Evolutionary conservation across 805 yeast species (phyloP).

Genomic region (Spathaspora passalidarum): DNA sequence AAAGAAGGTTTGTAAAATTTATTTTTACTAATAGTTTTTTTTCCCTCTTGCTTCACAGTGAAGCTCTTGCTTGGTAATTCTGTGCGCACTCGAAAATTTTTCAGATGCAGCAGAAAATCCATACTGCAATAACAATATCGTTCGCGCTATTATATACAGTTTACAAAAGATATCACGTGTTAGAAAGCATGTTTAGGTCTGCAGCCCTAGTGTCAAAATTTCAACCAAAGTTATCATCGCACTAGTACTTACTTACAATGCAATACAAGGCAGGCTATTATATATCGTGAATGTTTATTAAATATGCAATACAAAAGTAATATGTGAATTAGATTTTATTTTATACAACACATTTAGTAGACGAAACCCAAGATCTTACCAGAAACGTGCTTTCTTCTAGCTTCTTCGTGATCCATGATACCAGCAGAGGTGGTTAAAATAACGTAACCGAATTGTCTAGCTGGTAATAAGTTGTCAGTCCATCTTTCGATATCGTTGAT

Average conservation of each 20-base stretch:
- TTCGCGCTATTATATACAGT: background rate
- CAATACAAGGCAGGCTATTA: background rate
- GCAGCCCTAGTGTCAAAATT: background rate
- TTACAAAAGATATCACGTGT: background rate
- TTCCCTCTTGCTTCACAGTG: slow-evolving; percentile 4
- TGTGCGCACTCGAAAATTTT: background rate
- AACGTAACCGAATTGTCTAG: slow-evolving; percentile 98
- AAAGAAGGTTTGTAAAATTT: slow-evolving; percentile 5
- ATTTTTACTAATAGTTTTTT: slow-evolving; percentile 7
- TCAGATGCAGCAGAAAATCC: background rate
- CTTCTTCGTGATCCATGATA: slow-evolving; percentile 99
- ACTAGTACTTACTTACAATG: background rate
- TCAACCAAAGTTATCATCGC: background rate
- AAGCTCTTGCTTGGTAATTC: background rate
- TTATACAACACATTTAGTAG: slow-evolving; percentile 60
- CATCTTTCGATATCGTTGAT: slow-evolving; percentile 95
- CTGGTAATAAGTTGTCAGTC: slow-evolving; percentile 97
- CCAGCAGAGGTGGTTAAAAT: slow-evolving; percentile 99
- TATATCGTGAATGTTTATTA: slow-evolving; percentile 4
- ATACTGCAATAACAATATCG: slow-evolving; percentile 1
- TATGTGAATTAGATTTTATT: background rate
- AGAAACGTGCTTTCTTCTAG: slow-evolving; percentile 99
- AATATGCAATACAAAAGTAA: slow-evolving; percentile 2
- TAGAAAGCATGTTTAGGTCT: background rate
- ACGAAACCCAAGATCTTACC: slow-evolving; percentile 99